These are phyloP conservation scores for Typha latifolia DNA, from an alignment of 176 grass and related monocot genomes.

Conservation along the genomic window DNA sequence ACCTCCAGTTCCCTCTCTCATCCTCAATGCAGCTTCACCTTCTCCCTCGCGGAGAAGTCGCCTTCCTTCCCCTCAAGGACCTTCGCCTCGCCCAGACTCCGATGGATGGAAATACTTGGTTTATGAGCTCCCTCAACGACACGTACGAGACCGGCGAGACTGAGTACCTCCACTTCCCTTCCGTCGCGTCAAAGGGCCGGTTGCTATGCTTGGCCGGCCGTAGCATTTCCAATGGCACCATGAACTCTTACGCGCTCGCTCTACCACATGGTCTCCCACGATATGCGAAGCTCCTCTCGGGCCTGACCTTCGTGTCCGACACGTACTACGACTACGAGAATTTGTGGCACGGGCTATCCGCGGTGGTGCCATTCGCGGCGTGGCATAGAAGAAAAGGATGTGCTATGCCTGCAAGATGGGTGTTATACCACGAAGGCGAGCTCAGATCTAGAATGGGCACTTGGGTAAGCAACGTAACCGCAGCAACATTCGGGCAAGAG, in stretches of 20 bases:
- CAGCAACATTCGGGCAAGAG: background rate
- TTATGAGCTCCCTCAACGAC: slow-evolving; percentile 17
- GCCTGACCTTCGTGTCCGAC: slow-evolving; percentile 7
- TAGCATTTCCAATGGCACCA: background rate
- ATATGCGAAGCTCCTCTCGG: background rate
- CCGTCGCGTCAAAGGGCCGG: background rate
- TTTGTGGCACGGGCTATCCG: slow-evolving; percentile 2
- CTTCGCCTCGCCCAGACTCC: background rate
- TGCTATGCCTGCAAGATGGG: background rate
- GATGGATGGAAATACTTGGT: slow-evolving; percentile 14
- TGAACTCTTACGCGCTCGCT: slow-evolving; percentile 2
- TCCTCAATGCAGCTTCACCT: background rate
- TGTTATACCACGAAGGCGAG: slow-evolving; percentile 9
- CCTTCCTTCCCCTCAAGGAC: slow-evolving; percentile 11
- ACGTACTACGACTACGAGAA: slow-evolving; percentile 5
- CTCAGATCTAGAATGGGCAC: background rate
- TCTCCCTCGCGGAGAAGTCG: background rate
- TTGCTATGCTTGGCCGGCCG: slow-evolving; percentile 2
- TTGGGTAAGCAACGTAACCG: background rate
- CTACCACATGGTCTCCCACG: background rate
- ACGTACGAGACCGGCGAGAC: slow-evolving; percentile 5
- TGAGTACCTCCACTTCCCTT: slow-evolving; percentile 9
- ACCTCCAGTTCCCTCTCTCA: background rate
- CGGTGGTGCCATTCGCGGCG: slow-evolving; percentile 1
- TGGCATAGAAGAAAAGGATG: slow-evolving; percentile 2